These are phyloP conservation scores for Iberis pinnata DNA, from an alignment of 345 rosid species.

Conservation along the genomic window DNA sequence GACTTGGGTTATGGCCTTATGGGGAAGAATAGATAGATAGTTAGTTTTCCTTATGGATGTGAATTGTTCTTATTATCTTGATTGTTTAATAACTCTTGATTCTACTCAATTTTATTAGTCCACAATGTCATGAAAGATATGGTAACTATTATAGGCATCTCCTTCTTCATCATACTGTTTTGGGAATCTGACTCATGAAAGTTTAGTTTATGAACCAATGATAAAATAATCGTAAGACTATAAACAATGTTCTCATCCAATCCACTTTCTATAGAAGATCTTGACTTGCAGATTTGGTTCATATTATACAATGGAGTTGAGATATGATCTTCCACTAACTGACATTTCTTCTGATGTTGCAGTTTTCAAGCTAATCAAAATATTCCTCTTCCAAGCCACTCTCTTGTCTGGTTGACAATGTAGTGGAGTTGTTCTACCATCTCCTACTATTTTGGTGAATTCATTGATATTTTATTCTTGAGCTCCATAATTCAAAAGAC, in stretches of 20 bases:
- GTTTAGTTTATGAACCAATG: background rate
- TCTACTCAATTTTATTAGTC: too few species aligned
- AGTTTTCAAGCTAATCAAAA: slow-evolving; percentile 23
- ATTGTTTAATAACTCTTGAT: slow-evolving; percentile 2
- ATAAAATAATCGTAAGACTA: slow-evolving; percentile 5
- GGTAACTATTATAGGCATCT: background rate
- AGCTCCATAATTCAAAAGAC: slow-evolving; percentile 18
- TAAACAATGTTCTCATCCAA: slow-evolving; percentile 25
- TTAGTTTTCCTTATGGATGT: background rate
- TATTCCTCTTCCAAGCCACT: slow-evolving; percentile 32
- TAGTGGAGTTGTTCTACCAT: slow-evolving; percentile 38
- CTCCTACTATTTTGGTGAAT: slow-evolving; percentile 28
- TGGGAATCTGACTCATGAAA: background rate
- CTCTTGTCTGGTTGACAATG: slow-evolving; percentile 15
- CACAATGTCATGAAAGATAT: slow-evolving; percentile 3
- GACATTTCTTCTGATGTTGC: slow-evolving; percentile 13
- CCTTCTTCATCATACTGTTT: slow-evolving; percentile 1
- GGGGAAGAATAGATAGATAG: background rate
- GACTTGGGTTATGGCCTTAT: background rate
- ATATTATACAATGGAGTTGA: slow-evolving; percentile 9
- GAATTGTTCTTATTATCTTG: background rate
- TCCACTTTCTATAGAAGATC: slow-evolving; percentile 20
- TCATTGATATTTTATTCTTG: slow-evolving; percentile 27
- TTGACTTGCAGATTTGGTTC: slow-evolving; percentile 24
- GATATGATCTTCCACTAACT: slow-evolving; percentile 21